Evolutionary conservation across 768 basidiomycete genomes (phyloP).

Genomic region (Suillus sp.): DNA sequence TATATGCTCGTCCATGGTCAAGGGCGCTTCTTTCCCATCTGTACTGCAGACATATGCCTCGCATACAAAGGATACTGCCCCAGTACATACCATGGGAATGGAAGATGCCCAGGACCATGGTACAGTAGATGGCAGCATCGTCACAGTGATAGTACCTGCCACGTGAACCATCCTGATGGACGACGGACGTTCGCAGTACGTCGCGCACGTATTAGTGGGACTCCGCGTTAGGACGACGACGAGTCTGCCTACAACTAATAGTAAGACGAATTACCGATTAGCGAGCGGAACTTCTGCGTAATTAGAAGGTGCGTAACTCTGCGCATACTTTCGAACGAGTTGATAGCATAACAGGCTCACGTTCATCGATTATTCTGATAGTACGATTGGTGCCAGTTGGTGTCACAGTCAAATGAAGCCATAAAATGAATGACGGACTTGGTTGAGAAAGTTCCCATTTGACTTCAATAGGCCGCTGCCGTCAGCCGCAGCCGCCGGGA

Average conservation of each 20-base stretch:
- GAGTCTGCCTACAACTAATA: background rate
- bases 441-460: slow-evolving; percentile 7
- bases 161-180: slow-evolving; percentile 4
- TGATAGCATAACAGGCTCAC: background rate
- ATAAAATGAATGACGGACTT: slow-evolving; percentile 3
- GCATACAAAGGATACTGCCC: slow-evolving; percentile 30
- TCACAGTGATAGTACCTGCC: slow-evolving; percentile 22
- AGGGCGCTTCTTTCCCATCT: slow-evolving; percentile 39
- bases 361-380: background rate
- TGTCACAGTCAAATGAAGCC: background rate
- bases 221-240: background rate
- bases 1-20: slow-evolving; percentile 37
- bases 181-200: background rate
- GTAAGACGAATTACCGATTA: slow-evolving; percentile 1
- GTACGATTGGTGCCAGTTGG: slow-evolving; percentile 5
- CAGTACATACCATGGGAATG: slow-evolving; percentile 61
- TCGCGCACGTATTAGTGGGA: background rate
- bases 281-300: background rate
- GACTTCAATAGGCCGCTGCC: slow-evolving; percentile 6
- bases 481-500: slow-evolving; percentile 6
- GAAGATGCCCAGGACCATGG: slow-evolving; percentile 49
- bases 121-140: slow-evolving; percentile 27
- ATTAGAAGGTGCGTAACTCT: slow-evolving; percentile 9
- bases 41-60: slow-evolving; percentile 35
- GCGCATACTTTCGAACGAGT: background rate